phyloP scores from a whole-genome alignment of 176 grass and related monocot species.

The Neostapfia colusana region DNA sequence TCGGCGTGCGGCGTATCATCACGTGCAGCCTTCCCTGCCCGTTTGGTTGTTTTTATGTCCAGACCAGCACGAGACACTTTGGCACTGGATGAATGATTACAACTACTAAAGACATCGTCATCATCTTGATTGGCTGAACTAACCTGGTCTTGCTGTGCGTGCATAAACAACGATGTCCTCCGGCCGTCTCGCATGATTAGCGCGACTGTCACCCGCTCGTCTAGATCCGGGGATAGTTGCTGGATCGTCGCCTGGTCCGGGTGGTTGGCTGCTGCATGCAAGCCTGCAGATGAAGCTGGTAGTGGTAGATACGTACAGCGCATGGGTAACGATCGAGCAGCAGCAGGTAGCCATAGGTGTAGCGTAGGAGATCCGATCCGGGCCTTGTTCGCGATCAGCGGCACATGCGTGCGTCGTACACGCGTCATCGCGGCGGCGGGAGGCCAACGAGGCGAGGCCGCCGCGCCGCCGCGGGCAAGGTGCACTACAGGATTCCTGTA shows the following conservation, averaged over 20 bases:
- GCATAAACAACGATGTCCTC: neutral
- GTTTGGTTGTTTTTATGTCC: neutral
- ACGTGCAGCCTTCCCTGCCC: neutral
- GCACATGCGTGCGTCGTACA: constrained; percentile 28
- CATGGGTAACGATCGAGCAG: neutral
- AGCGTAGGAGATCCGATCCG: neutral
- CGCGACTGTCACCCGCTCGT: neutral
- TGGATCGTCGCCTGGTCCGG: neutral
- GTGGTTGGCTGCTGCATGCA: neutral
- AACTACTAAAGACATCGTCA: neutral
- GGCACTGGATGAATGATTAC: too few species aligned
- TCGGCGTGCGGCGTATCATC: constrained; percentile 13
- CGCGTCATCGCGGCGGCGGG: neutral
- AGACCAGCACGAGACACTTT: neutral
- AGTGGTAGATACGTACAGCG: too few species aligned
- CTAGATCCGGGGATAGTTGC: neutral
- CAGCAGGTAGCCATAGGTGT: neutral
- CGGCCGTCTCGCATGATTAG: constrained; percentile 3
- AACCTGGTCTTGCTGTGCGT: neutral
- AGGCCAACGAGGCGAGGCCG: neutral
- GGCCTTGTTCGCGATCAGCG: constrained; percentile 18
- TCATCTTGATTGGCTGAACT: constrained; percentile 6
- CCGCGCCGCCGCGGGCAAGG: too few species aligned
- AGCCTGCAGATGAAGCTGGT: neutral
- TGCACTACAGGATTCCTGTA: too few species aligned